Percentiles rank a stretch among this genome's conserved stretches.
Evolutionary conservation across 2,329 filamentous ascomycete species (phyloP).

Genomic region (Zymoseptoria passerinii): DNA sequence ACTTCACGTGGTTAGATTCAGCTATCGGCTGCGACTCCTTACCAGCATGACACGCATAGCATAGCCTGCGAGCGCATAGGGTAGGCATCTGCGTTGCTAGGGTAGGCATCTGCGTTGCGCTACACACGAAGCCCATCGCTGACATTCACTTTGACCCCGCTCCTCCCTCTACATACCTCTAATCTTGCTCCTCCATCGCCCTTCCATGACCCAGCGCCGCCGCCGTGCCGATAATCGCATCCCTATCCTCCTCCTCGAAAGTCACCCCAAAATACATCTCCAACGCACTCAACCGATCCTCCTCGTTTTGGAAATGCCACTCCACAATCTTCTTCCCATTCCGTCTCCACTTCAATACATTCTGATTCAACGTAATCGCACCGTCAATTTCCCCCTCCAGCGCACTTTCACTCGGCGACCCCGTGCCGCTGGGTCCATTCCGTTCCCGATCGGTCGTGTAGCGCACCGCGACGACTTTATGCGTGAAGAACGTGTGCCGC

Average conservation of each 20-base stretch:
- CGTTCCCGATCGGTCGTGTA: conserved; percentile 17
- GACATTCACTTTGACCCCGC: background rate
- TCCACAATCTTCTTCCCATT: conserved; percentile 31
- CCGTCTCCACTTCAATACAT: conserved; percentile 25
- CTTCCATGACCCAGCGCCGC: conserved; percentile 9
- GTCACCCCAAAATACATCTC: conserved; percentile 40
- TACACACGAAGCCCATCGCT: background rate
- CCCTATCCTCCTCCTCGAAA: conserved; percentile 32
- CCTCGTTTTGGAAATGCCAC: conserved; percentile 34
- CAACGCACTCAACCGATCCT: conserved; percentile 36
- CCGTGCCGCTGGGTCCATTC: conserved; percentile 9
- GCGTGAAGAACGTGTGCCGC: conserved; percentile 46
- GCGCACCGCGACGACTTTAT: conserved; percentile 43
- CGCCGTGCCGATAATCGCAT: conserved; percentile 29
- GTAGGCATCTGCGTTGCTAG: background rate
- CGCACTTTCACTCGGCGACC: conserved; percentile 8
- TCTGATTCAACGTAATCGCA: conserved; percentile 17
- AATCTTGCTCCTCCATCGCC: conserved; percentile 7
- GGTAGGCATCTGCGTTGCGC: background rate
- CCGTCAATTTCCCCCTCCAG: conserved; percentile 21
- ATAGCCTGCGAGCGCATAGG: background rate
- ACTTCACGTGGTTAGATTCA: no score
- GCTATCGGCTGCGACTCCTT: no score
- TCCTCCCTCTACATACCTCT: background rate
- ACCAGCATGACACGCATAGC: no score